Percentiles rank a stretch among this genome's conserved stretches.
These are phyloP conservation scores for Epithemia pelagica DNA, from an alignment of 108 stramenopile genomes.

Conservation along the genomic window DNA sequence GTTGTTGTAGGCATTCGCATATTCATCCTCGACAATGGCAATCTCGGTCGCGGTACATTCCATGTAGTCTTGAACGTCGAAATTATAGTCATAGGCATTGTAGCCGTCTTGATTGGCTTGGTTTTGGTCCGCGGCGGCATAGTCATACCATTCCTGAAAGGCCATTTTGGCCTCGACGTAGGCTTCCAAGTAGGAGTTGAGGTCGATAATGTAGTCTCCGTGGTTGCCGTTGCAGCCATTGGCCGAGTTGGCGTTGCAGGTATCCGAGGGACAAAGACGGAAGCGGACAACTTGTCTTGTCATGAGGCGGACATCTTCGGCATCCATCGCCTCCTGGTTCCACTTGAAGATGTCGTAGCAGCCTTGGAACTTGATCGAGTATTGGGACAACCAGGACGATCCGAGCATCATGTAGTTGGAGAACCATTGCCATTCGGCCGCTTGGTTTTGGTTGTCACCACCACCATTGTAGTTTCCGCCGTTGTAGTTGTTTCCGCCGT, in stretches of 20 bases:
- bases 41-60: conserved; percentile 47
- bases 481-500: conserved; percentile 3
- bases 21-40: conserved; percentile 25
- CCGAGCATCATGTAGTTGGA: conserved; percentile 1
- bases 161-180: conserved; percentile 24
- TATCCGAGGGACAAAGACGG: conserved; percentile 70
- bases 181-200: conserved; percentile 64
- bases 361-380: conserved; percentile 80
- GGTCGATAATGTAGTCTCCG: conserved; percentile 81
- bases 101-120: conserved; percentile 11
- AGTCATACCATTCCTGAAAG: conserved; percentile 32
- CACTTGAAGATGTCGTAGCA: conserved; percentile 79
- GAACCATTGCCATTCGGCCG: conserved; percentile 6
- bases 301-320: conserved; percentile 60
- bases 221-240: conserved; percentile 57
- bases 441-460: conserved; percentile 2
- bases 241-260: conserved; percentile 35
- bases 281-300: conserved; percentile 77
- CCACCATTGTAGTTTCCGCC: conserved; percentile 1
- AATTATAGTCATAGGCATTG: conserved; percentile 40
- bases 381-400: conserved; percentile 32
- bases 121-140: background rate
- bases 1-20: conserved; percentile 32
- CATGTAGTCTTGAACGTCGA: conserved; percentile 64
- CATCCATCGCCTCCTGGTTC: conserved; percentile 51